Base-by-base conservation (phyloP, 352 stramenopile genomes). In the Phytophthora melonis region DNA sequence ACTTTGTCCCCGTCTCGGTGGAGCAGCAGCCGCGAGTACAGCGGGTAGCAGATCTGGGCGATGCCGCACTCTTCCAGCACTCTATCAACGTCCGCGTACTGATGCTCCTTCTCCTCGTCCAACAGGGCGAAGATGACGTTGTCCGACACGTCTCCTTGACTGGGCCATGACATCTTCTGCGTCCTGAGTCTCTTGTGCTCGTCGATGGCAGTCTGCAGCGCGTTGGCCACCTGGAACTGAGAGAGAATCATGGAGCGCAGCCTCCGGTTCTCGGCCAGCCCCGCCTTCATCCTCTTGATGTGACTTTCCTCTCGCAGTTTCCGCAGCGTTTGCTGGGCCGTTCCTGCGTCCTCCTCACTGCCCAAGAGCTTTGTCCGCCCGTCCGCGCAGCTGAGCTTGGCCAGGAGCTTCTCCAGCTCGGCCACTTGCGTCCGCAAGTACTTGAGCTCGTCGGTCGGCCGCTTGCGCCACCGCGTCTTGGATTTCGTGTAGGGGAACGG, bases 391-490 rank as follows among this genome's bases (percentile, higher is more conserved):
- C 45, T 49, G 13, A 79, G 39, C 21, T 23, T 53, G 30, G 49
- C 30, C 6, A 70, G 18, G 32, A 77, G 5, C 9, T 34, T 36
- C 21, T 79, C 56, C 21, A 79, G 39, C 39, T 69, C 71, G 2
- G 21, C 13, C 49, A 76, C 66, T 19, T 66, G 49, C 19, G n/a
- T 19, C 13, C 69, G 62, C 19, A 76, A 25, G 50, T 74, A 78
- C 27, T 68, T 69, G n/a, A 78, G 54, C 56, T 78, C 71, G 66
- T 78, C 54, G 23, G 66, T 74, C 43, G 66, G 71, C 3, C 71
- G 59, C 47, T 74, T 74, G 4, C 71, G 65, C 50, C 70, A 70
- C 41, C 65, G 45, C 16, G 52, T 49, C 45, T 66, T 59, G 11
- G 65, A 61, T 27, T 34, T 39, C 21, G 45, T 66, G 47, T 71